Percentiles rank a stretch among this genome's conserved stretches.
Evolutionary conservation across 1,284 basidiomycete genomes (phyloP).

Genomic region (Heterobasidion occidentale): DNA sequence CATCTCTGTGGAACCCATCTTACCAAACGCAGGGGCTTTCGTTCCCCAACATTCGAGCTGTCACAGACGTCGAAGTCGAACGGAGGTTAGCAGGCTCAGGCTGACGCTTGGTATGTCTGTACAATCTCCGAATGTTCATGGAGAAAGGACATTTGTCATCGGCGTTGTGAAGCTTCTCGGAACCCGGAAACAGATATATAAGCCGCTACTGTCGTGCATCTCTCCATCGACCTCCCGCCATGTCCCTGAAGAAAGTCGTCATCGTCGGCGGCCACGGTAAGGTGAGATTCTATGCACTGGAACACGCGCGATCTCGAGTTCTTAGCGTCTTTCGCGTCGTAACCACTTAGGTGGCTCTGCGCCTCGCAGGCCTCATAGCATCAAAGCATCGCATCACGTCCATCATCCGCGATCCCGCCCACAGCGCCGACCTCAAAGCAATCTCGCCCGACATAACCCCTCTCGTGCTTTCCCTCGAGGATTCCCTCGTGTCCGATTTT

Average conservation of each 20-base stretch:
- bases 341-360: conserved; percentile 38
- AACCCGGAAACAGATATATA: background rate
- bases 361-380: conserved; percentile 41
- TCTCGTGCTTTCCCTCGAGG: conserved; percentile 53
- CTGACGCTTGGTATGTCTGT: too few species aligned
- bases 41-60: too few species aligned
- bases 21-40: too few species aligned
- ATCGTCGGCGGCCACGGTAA: conserved; percentile 49
- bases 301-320: background rate
- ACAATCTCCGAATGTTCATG: too few species aligned
- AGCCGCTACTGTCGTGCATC: background rate
- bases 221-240: background rate
- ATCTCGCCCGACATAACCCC: conserved; percentile 38
- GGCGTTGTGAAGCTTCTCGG: too few species aligned
- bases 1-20: too few species aligned
- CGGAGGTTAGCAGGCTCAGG: too few species aligned
- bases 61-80: too few species aligned
- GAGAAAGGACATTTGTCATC: too few species aligned
- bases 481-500: conserved; percentile 40
- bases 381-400: conserved; percentile 40
- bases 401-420: conserved; percentile 45
- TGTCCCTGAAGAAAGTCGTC: conserved; percentile 20
- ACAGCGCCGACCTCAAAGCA: conserved; percentile 38
- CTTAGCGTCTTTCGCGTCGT: background rate
- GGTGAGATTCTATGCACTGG: conserved; percentile 16